Conservation (phyloP, 305 asterid species). For the Plantago lanceolata region DNA sequence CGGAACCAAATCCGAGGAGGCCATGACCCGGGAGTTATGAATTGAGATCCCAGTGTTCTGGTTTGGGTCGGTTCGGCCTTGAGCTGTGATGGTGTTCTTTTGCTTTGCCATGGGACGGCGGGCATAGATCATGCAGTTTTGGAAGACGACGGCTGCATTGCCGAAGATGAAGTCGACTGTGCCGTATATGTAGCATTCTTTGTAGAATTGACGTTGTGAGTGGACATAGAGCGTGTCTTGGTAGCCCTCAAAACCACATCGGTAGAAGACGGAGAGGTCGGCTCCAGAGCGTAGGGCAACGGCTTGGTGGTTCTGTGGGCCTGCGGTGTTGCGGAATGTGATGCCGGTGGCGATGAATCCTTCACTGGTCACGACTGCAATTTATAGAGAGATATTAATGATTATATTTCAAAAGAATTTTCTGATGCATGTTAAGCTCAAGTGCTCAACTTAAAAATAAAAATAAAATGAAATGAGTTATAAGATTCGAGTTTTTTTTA, state of each 20-base stretch:
- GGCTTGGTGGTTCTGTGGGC: slow-evolving; percentile 68
- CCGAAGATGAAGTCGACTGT: slow-evolving; percentile 86
- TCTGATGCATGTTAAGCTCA: no score
- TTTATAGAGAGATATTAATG: not conserved
- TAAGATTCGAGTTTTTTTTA: no score
- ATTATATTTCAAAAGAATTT: no score
- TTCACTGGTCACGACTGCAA: slow-evolving; percentile 55
- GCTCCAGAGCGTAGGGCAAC: slow-evolving; percentile 83
- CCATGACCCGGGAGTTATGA: slow-evolving; percentile 62
- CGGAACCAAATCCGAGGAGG: slow-evolving; percentile 47
- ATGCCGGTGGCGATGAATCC: slow-evolving; percentile 75
- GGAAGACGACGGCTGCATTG: slow-evolving; percentile 66
- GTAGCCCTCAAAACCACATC: slow-evolving; percentile 70
- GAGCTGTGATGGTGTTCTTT: slow-evolving; percentile 56
- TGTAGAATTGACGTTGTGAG: slow-evolving; percentile 74
- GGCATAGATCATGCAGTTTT: slow-evolving; percentile 71
- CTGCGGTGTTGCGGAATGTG: slow-evolving; percentile 79
- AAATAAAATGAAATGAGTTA: no score
- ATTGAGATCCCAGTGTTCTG: slow-evolving; percentile 71
- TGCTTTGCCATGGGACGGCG: slow-evolving; percentile 61
- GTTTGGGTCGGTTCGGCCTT: slow-evolving; percentile 66
- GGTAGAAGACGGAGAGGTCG: slow-evolving; percentile 67
- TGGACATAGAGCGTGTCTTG: slow-evolving; percentile 80
- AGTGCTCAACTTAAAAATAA: no score
- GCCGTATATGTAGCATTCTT: slow-evolving; percentile 66